Conservation (phyloP, 2,329 filamentous ascomycete species). For the Paradendryphiella salina region DNA sequence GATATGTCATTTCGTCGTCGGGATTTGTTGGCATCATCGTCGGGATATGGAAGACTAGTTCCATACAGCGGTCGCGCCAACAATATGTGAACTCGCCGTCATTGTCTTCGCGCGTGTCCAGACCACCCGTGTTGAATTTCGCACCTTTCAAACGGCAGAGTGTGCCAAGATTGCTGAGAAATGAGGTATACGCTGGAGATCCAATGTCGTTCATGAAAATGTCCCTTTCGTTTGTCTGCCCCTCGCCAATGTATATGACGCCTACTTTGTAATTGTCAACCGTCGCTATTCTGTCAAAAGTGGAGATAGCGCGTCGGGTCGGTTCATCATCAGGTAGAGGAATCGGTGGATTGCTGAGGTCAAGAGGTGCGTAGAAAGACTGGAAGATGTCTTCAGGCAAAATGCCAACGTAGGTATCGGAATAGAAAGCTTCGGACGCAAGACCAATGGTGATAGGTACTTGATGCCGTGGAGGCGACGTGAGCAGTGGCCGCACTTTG, state of each 20-base stretch:
- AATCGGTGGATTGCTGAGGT: conserved; percentile 63
- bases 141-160: conserved; percentile 79
- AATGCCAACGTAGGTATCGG: conserved; percentile 61
- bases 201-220: conserved; percentile 87
- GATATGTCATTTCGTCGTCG: conserved; percentile 70
- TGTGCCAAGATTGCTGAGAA: conserved; percentile 79
- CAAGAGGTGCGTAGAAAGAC: conserved; percentile 64
- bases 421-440: conserved; percentile 49
- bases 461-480: conserved; percentile 48
- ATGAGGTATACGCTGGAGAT: conserved; percentile 83
- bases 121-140: conserved; percentile 88
- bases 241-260: conserved; percentile 88
- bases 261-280: conserved; percentile 96
- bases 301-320: conserved; percentile 71
- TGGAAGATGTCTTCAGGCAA: conserved; percentile 75
- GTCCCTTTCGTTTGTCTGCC: conserved; percentile 78
- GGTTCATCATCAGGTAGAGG: conserved; percentile 73
- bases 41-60: conserved; percentile 92
- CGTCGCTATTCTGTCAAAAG: conserved; percentile 84
- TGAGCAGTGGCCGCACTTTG: conserved; percentile 44
- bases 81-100: conserved; percentile 90
- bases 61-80: conserved; percentile 92
- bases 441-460: conserved; percentile 47
- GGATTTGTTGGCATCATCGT: conserved; percentile 96
- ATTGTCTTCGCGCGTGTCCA: conserved; percentile 74